Base-by-base conservation (phyloP, 192 early-diverging fungal species). In the Haplosporangium gracile region DNA sequence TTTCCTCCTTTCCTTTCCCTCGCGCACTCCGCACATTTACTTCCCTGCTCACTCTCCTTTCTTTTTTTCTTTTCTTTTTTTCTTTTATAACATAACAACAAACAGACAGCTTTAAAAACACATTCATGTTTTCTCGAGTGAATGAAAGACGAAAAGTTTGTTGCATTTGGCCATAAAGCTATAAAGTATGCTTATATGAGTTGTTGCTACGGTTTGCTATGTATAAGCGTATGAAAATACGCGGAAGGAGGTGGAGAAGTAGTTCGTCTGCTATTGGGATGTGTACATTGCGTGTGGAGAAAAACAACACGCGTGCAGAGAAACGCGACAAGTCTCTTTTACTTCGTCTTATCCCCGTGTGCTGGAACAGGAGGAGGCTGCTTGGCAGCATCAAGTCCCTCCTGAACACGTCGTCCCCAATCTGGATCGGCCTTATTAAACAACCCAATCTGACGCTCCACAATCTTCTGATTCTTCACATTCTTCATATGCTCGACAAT, bases 401-500 rank as follows among this genome's bases (percentile, higher is more conserved):
- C 88, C 87, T 93, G 93, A 32, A 94, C 90, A 43, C 93, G 93
- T 40, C 87, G 89, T 68, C 93, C 94, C 76, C 94, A 95, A 77
- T 95, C 94, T 38, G 90, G 89, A 81, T 94, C 93, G n/a, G 94
- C 93, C 57, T 91, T 93, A 88, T 92, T 92, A 83, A 95, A 95
- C 88, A 93, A 90, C 45, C 81, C 85, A 74, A 95, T 89, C 88
- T 94, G 93, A 68, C 92, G 92, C 78, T 92, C 82, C 75, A 91
- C 91, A 81, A 95, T 93, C 72, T 91, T 90, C 4, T 57, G 69
- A 47, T 90, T 85, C 51, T 93, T 93, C 70, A 90, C 89, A 76
- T 91, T 87, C 77, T 93, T 93, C 74, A 95, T 83, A 47, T 90
- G 88, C 42, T 85, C 88, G 42, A 92, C 93, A 87, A 95, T 93